phyloP scores from a whole-genome alignment of 2,329 filamentous ascomycete genomes.

The Aspergillus floridensis region DNA sequence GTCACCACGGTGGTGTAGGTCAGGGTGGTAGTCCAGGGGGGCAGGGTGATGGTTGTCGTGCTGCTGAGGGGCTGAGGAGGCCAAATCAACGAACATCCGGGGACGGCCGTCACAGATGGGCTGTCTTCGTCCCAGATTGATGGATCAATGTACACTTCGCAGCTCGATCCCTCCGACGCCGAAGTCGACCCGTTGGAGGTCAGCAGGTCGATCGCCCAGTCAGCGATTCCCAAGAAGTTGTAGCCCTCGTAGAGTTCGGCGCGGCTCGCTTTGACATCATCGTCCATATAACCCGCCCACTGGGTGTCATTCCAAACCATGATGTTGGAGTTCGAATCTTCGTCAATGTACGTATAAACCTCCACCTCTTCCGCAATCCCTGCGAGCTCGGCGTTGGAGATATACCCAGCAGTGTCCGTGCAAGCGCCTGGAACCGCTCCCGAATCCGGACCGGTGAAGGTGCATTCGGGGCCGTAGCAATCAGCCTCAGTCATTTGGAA shows the following conservation, averaged over 20 bases:
- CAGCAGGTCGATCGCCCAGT: slow-evolving; percentile 1
- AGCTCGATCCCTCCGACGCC: not conserved
- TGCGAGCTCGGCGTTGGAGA: not conserved
- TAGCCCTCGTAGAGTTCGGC: slow-evolving; percentile 3
- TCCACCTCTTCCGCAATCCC: too few relatives aligned
- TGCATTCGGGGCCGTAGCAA: slow-evolving; percentile 32
- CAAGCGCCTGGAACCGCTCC: slow-evolving; percentile 31
- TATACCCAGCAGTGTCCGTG: not conserved
- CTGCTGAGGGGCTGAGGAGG: not conserved
- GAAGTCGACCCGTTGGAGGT: not conserved
- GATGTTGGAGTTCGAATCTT: slow-evolving; percentile 1
- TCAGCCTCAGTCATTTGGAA: slow-evolving; percentile 30
- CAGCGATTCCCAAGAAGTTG: not conserved
- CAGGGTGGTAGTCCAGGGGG: not conserved
- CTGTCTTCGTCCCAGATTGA: not conserved
- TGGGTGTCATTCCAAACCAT: slow-evolving; percentile 8
- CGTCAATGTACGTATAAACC: too few relatives aligned
- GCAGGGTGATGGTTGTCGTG: not conserved
- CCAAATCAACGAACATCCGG: not conserved
- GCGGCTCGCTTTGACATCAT: slow-evolving; percentile 2
- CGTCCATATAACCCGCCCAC: slow-evolving; percentile 12
- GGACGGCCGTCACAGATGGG: not conserved
- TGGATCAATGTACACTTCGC: not conserved
- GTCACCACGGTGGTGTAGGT: not conserved
- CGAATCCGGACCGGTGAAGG: slow-evolving; percentile 30